A percentile compares a stretch with the other conserved stretches of the same genome.
These are phyloP conservation scores for Brassica carinata DNA, from an alignment of 345 rosid species.

Conservation along the genomic window DNA sequence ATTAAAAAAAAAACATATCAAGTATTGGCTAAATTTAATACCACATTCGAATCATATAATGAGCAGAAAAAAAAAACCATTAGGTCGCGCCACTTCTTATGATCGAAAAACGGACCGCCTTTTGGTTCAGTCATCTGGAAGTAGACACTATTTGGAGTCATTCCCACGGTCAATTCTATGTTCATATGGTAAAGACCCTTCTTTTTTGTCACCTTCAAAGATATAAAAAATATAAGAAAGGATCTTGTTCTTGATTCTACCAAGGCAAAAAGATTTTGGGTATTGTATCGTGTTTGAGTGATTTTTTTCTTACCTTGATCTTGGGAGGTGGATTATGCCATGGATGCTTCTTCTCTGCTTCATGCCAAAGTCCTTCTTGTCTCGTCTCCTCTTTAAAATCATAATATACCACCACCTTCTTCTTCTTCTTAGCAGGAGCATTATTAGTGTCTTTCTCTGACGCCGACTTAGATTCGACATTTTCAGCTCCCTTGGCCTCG, in stretches of 20 bases:
- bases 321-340: not conserved
- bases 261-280: not conserved
- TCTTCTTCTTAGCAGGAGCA: not conserved
- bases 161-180: not conserved
- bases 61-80: not conserved
- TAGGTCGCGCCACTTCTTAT: not conserved
- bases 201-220: not conserved
- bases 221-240: not conserved
- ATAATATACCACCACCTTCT: not conserved
- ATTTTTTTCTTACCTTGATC: not conserved
- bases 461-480: not conserved
- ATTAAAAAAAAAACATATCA: not conserved
- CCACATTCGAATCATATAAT: not conserved
- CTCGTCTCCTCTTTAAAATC: not conserved
- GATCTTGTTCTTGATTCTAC: not conserved
- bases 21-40: not conserved
- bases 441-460: not conserved
- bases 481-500: not conserved
- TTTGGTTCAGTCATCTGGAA: not conserved
- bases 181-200: conserved; percentile 2
- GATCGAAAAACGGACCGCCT: not conserved
- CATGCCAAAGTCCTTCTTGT: not conserved
- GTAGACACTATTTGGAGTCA: not conserved
- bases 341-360: not conserved
- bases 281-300: not conserved